A percentile compares a stretch with the other conserved stretches of the same genome.
phyloP scores from a whole-genome alignment of 106 monocot genomes.

The Dendrobium nobile region DNA sequence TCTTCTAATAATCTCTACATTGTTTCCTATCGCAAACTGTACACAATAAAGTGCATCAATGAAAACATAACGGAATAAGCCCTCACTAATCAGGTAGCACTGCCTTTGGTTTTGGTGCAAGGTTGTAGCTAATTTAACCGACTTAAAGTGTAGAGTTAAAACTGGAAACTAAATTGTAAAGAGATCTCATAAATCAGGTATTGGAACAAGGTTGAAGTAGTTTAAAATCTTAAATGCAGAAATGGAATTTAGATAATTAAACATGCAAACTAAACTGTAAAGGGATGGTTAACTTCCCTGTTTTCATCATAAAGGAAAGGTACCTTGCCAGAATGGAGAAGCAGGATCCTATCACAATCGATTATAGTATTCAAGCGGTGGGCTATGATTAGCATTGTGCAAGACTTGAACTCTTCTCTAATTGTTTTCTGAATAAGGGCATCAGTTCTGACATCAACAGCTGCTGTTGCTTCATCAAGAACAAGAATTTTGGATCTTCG shows the following conservation, averaged over 20 bases:
- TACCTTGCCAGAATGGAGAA: constrained; percentile 92
- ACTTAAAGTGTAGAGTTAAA: background rate
- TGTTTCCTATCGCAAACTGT: too few species aligned
- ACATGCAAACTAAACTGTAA: background rate
- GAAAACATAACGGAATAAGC: too few species aligned
- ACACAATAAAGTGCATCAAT: too few species aligned
- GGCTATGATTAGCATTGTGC: constrained; percentile 97
- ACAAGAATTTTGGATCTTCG: constrained; percentile 95
- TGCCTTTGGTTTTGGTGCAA: too few species aligned
- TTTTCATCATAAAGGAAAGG: background rate
- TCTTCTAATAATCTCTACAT: too few species aligned
- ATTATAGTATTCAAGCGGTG: constrained; percentile 95
- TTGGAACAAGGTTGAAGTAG: background rate
- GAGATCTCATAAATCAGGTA: too few species aligned
- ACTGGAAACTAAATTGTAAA: background rate
- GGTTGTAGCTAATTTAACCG: background rate
- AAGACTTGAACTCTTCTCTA: constrained; percentile 90
- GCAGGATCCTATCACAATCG: constrained; percentile 84
- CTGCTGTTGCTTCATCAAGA: constrained; percentile 99
- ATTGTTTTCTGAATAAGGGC: constrained; percentile 98
- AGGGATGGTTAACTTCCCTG: background rate
- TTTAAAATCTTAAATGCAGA: background rate
- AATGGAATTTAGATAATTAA: background rate
- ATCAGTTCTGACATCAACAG: constrained; percentile 98
- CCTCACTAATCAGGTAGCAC: too few species aligned